phyloP scores from a whole-genome alignment of 495 filamentous ascomycete species.

The Penicillium maclennaniae region DNA sequence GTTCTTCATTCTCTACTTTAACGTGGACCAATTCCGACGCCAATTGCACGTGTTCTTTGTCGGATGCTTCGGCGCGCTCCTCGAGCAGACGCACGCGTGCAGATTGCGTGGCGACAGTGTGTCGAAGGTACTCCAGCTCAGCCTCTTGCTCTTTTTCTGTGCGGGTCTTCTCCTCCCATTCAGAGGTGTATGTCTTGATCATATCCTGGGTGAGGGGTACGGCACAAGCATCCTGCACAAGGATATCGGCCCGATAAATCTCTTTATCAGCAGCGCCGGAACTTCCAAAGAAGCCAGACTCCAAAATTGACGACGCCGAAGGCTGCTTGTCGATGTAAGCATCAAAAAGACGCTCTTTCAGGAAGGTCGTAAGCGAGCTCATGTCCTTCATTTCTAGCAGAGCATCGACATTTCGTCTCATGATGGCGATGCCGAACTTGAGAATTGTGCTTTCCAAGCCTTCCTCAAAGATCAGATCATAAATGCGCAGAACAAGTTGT shows the following conservation, averaged over 20 bases:
- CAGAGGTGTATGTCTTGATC: constrained; percentile 72
- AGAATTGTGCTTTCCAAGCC: constrained; percentile 85
- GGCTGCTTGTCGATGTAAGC: constrained; percentile 93
- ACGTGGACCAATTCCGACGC: constrained; percentile 85
- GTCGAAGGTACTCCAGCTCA: constrained; percentile 72
- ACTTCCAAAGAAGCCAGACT: constrained; percentile 96
- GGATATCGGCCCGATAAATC: constrained; percentile 86
- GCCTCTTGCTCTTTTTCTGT: constrained; percentile 74
- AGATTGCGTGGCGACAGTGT: constrained; percentile 59
- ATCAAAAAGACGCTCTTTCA: constrained; percentile 93
- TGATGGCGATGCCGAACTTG: constrained; percentile 89
- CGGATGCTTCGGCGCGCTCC: constrained; percentile 82
- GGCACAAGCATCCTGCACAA: constrained; percentile 92
- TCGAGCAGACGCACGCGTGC: constrained; percentile 76
- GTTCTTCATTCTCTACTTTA: constrained; percentile 89
- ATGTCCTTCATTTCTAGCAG: constrained; percentile 91
- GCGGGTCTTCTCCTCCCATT: constrained; percentile 88
- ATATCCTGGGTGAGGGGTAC: constrained; percentile 77
- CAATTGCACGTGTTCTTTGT: constrained; percentile 87
- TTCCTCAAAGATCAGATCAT: constrained; percentile 94
- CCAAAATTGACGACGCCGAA: constrained; percentile 79
- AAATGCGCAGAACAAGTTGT: constrained; percentile 92
- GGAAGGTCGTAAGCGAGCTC: constrained; percentile 74
- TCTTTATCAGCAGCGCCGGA: constrained; percentile 88
- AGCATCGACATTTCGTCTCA: constrained; percentile 82